phyloP scores from a whole-genome alignment of 23 red algal genomes.

The Gracilaria gracilis region DNA sequence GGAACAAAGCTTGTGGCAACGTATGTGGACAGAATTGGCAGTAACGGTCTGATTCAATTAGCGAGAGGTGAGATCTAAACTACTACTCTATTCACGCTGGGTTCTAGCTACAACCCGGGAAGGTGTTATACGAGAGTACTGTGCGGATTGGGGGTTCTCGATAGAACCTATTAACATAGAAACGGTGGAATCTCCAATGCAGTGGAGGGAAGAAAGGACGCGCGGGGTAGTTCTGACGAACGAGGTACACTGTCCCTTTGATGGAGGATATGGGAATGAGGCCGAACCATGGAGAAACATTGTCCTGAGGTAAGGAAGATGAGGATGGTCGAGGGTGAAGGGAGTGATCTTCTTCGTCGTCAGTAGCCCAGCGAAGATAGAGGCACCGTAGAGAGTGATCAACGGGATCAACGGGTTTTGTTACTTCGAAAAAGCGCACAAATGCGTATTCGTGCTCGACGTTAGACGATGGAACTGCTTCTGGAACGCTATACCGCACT shows the following conservation, averaged over 20 bases:
- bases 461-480: not conserved
- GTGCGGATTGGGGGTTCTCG: not conserved
- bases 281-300: conserved; percentile 4
- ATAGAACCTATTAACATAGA: conserved; percentile 25
- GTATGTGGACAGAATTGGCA: not conserved
- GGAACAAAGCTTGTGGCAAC: no score
- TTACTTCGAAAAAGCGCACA: conserved; percentile 22
- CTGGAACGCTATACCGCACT: no score
- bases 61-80: not conserved
- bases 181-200: not conserved
- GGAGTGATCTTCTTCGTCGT: conserved; percentile 16
- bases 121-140: not conserved
- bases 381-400: conserved; percentile 2
- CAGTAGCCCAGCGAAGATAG: not conserved
- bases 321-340: not conserved
- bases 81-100: no score
- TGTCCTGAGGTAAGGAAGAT: not conserved
- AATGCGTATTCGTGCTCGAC: not conserved
- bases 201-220: not conserved
- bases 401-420: not conserved
- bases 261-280: not conserved
- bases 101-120: no score
- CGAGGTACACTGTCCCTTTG: not conserved
- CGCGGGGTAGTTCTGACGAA: conserved; percentile 27
- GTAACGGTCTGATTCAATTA: no score